Conservation (phyloP, 768 basidiomycete genomes). For the Mycena kentingensis region DNA sequence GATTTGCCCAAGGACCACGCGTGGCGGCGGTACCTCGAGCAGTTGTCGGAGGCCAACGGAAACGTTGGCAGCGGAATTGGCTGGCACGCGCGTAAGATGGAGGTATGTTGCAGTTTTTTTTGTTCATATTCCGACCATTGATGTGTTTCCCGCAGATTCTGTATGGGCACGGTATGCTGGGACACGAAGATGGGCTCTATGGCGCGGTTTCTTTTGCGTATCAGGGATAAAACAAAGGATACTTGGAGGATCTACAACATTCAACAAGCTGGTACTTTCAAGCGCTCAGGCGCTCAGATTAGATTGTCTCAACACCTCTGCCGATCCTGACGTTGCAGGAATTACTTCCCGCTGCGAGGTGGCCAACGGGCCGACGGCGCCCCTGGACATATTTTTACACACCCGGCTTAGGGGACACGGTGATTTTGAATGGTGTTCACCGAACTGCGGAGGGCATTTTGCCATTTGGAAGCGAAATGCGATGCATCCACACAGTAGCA, state of each 20-base stretch:
- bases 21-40: constrained; percentile 68
- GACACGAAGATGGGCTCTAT: constrained; percentile 90
- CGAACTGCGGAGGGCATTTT: too few species aligned
- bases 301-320: too few species aligned
- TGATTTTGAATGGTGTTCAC: too few species aligned
- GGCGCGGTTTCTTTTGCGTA: constrained; percentile 95
- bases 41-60: constrained; percentile 77
- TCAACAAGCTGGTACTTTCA: neutral
- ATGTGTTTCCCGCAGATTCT: constrained; percentile 54
- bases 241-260: neutral
- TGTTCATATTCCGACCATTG: constrained; percentile 9
- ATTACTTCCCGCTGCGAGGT: too few species aligned
- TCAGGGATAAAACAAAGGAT: constrained; percentile 62
- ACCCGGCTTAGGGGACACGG: too few species aligned
- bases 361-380: too few species aligned
- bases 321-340: too few species aligned
- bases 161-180: constrained; percentile 87
- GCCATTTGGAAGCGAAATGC: too few species aligned
- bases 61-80: constrained; percentile 91
- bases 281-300: neutral
- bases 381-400: too few species aligned
- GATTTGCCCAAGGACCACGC: constrained; percentile 65
- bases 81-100: constrained; percentile 97
- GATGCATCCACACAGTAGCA: too few species aligned
- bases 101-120: constrained; percentile 54